Evolutionary conservation across 225 moss, liverwort and hornwort species (phyloP), one percentile per base, ranked within the genome.

Genomic region (Physcomitrellopsis africana): DNA sequence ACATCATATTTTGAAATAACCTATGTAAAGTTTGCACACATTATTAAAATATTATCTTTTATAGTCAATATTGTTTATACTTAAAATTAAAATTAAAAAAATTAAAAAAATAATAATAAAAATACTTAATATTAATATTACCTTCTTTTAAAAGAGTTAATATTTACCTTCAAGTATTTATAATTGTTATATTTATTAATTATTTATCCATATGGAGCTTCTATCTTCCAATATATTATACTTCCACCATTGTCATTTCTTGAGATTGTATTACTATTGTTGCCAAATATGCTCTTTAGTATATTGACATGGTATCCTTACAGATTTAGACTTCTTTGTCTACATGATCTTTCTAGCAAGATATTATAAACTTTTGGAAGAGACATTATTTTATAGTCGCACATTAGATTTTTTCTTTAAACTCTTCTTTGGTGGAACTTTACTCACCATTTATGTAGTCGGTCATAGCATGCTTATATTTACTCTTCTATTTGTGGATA

Each of bases 341-440:
- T 94, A 97, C 77, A 97, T 97, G 96, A 94, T 97, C 81, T 97
- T 97, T 76, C 83, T 97, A 72, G 96, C 96, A 12, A 89, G 96
- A 54, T 97, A 97, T 66, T 97, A 94, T 76, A 97, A 97, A 80
- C 83, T 97, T 79, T 80, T 97, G 14, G 96, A 97, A 76, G 94
- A 97, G 75, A 97, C 94, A 37, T 97, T 94, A 44, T 97, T 97
- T 76, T 91, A 94, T 18, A 91, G 96, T 52, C 94, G 96, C 54
- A 97, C 96, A 63, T 94, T 94, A 75, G 96, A 97, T 75, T 97
- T 97, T 79, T 92, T 97, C 76, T 97, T 97, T 76, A 97, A 94
- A 94, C 91, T 97, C 43, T 80, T 97, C 19, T 97, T 97, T 81
- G 96, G 96, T 77, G 96, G 94, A 69, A 85, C 89, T 16, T 71